Percentiles rank a stretch among this genome's conserved stretches.
Evolutionary conservation across 1,284 basidiomycete species (phyloP).

Genomic region (Polyporus tsugae): DNA sequence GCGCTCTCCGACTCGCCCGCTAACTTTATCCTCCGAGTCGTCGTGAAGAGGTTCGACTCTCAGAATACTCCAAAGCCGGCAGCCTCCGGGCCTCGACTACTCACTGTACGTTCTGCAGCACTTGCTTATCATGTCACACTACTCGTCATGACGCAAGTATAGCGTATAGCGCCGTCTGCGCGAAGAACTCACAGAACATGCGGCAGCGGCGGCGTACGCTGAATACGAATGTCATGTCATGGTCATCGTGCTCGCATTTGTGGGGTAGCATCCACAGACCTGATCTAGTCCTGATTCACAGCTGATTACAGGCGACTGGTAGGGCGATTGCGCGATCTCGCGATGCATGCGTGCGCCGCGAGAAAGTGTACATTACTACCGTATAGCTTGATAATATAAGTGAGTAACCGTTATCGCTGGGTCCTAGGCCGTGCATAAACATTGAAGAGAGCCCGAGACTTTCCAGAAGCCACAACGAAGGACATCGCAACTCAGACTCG

Average conservation of each 20-base stretch:
- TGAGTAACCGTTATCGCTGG: not conserved
- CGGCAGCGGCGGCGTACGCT: not conserved
- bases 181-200: not conserved
- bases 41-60: not conserved
- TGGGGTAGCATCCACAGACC: not conserved
- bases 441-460: not conserved
- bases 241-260: not conserved
- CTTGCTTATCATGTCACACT: not conserved
- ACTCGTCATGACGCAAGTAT: not conserved
- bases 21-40: too few species aligned
- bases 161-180: not conserved
- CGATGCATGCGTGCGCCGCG: not conserved
- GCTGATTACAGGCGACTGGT: not conserved
- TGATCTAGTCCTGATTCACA: not conserved
- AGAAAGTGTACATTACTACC: too few species aligned
- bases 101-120: not conserved
- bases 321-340: not conserved
- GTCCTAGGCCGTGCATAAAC: not conserved
- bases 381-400: not conserved
- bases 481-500: not conserved
- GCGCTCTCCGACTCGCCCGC: not conserved
- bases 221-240: not conserved
- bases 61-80: constrained; percentile 2
- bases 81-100: not conserved
- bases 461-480: not conserved